Percentiles rank a stretch among this genome's conserved stretches.
phyloP scores from a whole-genome alignment of 352 stramenopile species.

The Globisporangium recalcitrans region DNA sequence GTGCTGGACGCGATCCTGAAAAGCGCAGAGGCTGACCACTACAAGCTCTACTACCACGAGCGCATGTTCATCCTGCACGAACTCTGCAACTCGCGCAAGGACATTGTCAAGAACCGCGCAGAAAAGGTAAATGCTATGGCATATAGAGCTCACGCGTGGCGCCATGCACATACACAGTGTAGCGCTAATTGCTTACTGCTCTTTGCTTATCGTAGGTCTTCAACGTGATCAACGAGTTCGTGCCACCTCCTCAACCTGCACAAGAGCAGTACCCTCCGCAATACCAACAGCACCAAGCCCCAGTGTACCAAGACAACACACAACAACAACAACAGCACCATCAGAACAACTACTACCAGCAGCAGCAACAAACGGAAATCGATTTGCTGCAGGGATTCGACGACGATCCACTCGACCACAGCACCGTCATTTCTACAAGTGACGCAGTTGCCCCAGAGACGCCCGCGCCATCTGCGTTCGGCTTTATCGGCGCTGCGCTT shows the following conservation, averaged over 20 bases:
- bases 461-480: slow-evolving; percentile 26
- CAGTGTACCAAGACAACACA: slow-evolving; percentile 6
- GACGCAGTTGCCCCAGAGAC: slow-evolving; percentile 6
- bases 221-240: slow-evolving; percentile 26
- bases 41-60: slow-evolving; percentile 65
- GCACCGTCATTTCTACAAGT: neutral
- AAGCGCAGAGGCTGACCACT: slow-evolving; percentile 47
- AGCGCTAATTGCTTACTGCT: neutral
- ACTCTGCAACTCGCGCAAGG: slow-evolving; percentile 60
- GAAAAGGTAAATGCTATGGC: slow-evolving; percentile 49
- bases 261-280: slow-evolving; percentile 6
- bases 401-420: slow-evolving; percentile 9
- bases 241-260: slow-evolving; percentile 16
- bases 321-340: slow-evolving; percentile 2
- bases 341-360: slow-evolving; percentile 9
- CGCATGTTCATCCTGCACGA: slow-evolving; percentile 44
- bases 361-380: slow-evolving; percentile 8
- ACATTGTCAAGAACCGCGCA: slow-evolving; percentile 65
- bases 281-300: neutral
- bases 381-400: slow-evolving; percentile 18
- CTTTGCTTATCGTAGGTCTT: slow-evolving; percentile 17
- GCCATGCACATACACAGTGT: neutral
- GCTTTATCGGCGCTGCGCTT: slow-evolving; percentile 26
- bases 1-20: slow-evolving; percentile 68
- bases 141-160: neutral